Percentiles rank a stretch among this genome's conserved stretches.
These are phyloP conservation scores for Trypanosoma congolense DNA, from an alignment of 208 protist species.

Conservation along the genomic window DNA sequence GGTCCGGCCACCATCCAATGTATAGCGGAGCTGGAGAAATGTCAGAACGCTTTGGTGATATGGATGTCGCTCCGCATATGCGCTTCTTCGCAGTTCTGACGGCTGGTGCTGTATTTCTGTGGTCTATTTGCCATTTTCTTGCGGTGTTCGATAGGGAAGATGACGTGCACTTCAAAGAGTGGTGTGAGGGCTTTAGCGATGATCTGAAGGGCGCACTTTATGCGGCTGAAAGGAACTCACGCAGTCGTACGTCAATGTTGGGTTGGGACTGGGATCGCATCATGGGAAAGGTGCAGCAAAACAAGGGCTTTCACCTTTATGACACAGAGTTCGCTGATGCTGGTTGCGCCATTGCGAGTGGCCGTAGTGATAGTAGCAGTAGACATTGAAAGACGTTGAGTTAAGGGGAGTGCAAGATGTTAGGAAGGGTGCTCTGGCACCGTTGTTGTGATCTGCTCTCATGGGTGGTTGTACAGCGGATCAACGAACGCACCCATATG, in stretches of 20 bases:
- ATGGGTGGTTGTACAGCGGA: too few relatives aligned
- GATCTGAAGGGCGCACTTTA: slow-evolving; percentile 63
- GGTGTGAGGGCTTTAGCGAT: slow-evolving; percentile 56
- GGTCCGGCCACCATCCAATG: slow-evolving; percentile 76
- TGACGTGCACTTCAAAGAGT: slow-evolving; percentile 70
- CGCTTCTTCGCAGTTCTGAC: slow-evolving; percentile 33
- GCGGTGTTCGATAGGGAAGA: slow-evolving; percentile 37
- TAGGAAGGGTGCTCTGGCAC: too few relatives aligned
- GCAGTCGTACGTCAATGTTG: slow-evolving; percentile 46
- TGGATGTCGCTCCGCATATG: slow-evolving; percentile 77
- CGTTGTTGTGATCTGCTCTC: too few relatives aligned
- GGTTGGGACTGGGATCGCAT: slow-evolving; percentile 77
- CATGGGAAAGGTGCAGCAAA: slow-evolving; percentile 37
- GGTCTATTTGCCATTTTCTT: slow-evolving; percentile 47
- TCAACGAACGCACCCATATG: too few relatives aligned
- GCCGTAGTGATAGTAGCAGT: not conserved
- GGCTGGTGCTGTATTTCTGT: slow-evolving; percentile 30
- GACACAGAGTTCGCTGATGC: slow-evolving; percentile 16
- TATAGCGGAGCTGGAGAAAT: slow-evolving; percentile 72
- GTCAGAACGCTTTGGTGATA: slow-evolving; percentile 82
- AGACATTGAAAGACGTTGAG: not conserved
- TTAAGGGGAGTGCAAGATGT: too few relatives aligned
- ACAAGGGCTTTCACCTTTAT: slow-evolving; percentile 53
- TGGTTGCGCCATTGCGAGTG: slow-evolving; percentile 1
- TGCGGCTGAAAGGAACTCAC: slow-evolving; percentile 79